These are phyloP conservation scores for Pseudogymnoascus sp. DNA, from an alignment of 2,329 filamentous ascomycete species.

Conservation along the genomic window DNA sequence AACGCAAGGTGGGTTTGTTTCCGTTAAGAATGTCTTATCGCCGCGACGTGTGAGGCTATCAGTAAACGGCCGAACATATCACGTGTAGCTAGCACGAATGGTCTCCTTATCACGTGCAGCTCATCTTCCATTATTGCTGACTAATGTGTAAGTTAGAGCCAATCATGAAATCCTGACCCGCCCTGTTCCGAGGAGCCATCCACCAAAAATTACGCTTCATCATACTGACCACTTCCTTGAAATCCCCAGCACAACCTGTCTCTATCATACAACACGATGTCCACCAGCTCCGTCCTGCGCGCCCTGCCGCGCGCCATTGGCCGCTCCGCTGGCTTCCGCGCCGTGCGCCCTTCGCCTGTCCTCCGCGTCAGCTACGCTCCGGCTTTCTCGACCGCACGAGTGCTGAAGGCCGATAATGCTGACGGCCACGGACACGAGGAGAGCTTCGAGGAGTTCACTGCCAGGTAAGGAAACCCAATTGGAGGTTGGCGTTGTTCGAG, in stretches of 20 bases:
- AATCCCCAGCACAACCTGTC: neutral
- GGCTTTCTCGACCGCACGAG: constrained; percentile 39
- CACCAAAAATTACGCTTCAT: constrained; percentile 7
- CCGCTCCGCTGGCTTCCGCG: constrained; percentile 3
- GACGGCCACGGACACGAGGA: constrained; percentile 78
- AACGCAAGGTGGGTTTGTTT: constrained; percentile 3
- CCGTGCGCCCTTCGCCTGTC: neutral
- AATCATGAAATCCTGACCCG: constrained; percentile 6
- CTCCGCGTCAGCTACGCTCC: neutral
- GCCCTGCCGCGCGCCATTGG: constrained; percentile 7
- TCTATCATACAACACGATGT: constrained; percentile 6
- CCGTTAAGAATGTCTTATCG: constrained; percentile 4
- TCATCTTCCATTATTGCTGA: neutral
- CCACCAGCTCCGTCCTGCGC: constrained; percentile 6
- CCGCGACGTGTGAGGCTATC: constrained; percentile 1
- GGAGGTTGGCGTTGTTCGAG: constrained; percentile 22
- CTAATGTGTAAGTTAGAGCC: neutral
- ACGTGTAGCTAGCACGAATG: neutral
- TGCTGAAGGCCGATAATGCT: constrained; percentile 32
- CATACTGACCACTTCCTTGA: neutral
- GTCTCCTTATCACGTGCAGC: constrained; percentile 6
- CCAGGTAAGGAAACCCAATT: constrained; percentile 58
- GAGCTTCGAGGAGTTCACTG: constrained; percentile 97
- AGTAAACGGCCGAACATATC: neutral
- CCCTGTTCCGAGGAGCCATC: constrained; percentile 7